phyloP scores from a whole-genome alignment of 129 eudicot species.

The Helichrysum umbraculigerum region DNA sequence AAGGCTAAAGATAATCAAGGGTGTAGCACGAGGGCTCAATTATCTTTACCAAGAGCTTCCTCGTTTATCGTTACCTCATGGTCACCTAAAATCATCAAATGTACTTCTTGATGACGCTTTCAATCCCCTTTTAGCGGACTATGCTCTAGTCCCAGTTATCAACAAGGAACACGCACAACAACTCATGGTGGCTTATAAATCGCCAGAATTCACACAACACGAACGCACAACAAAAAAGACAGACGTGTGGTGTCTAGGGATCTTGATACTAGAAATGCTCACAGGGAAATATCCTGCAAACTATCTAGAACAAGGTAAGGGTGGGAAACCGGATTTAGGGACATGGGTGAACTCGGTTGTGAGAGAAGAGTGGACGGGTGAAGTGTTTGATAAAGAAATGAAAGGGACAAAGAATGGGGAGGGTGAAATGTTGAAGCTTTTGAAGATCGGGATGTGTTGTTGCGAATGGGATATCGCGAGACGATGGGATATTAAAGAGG shows the following conservation, averaged over 20 bases:
- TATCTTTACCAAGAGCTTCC: constrained; percentile 59
- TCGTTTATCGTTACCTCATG: constrained; percentile 56
- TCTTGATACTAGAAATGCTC: constrained; percentile 51
- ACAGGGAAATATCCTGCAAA: constrained; percentile 57
- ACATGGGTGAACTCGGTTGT: constrained; percentile 55
- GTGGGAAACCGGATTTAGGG: constrained; percentile 46
- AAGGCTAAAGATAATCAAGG: constrained; percentile 58
- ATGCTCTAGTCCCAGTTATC: constrained; percentile 48
- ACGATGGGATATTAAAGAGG: constrained; percentile 53
- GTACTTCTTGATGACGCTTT: constrained; percentile 43
- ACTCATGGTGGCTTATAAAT: constrained; percentile 61
- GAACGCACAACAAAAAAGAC: constrained; percentile 49
- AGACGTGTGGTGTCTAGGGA: constrained; percentile 69
- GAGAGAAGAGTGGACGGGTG: constrained; percentile 52
- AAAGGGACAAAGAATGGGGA: constrained; percentile 29
- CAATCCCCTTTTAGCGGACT: constrained; percentile 55
- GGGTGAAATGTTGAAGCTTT: constrained; percentile 53
- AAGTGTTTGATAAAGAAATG: constrained; percentile 66
- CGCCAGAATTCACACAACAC: constrained; percentile 55
- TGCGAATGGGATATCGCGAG: constrained; percentile 47
- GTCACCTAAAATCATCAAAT: constrained; percentile 75
- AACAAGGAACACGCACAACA: constrained; percentile 55
- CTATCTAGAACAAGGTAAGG: constrained; percentile 49
- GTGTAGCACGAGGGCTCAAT: constrained; percentile 60
- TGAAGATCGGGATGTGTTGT: constrained; percentile 58